Conservation (phyloP, 805 yeast genomes). For the Hanseniaspora clermontiae region DNA sequence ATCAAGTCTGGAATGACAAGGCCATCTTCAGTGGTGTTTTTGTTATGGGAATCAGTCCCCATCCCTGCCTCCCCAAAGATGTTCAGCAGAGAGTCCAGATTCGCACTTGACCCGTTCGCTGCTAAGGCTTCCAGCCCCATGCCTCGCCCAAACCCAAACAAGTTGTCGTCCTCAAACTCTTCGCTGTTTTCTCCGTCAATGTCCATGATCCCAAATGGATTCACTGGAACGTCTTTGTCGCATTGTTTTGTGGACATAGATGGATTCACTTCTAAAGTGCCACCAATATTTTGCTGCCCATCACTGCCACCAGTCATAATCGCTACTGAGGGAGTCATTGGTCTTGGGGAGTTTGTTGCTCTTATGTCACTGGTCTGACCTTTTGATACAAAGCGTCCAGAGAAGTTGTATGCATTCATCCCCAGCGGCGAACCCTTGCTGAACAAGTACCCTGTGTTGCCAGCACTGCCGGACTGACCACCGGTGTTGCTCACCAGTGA, state of each 20-base stretch:
- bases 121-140: slow-evolving; percentile 11
- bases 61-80: slow-evolving; percentile 8
- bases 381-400: neutral
- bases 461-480: neutral
- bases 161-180: slow-evolving; percentile 2
- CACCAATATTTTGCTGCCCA: neutral
- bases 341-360: slow-evolving; percentile 1
- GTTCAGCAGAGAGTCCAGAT: slow-evolving; percentile 4
- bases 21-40: slow-evolving; percentile 25
- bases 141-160: slow-evolving; percentile 7
- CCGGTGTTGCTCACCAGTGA: neutral
- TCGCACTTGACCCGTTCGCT: slow-evolving; percentile 7
- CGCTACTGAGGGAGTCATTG: neutral
- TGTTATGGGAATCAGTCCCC: neutral
- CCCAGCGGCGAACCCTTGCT: neutral
- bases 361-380: slow-evolving; percentile 9
- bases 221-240: neutral
- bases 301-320: neutral
- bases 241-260: neutral
- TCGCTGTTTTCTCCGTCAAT: slow-evolving; percentile 1
- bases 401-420: neutral
- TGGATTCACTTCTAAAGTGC: neutral
- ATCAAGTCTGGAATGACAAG: slow-evolving; percentile 30
- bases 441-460: neutral
- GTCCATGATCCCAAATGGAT: neutral